phyloP scores from a whole-genome alignment of 805 yeast species.

The Lipomyces chichibuensis region DNA sequence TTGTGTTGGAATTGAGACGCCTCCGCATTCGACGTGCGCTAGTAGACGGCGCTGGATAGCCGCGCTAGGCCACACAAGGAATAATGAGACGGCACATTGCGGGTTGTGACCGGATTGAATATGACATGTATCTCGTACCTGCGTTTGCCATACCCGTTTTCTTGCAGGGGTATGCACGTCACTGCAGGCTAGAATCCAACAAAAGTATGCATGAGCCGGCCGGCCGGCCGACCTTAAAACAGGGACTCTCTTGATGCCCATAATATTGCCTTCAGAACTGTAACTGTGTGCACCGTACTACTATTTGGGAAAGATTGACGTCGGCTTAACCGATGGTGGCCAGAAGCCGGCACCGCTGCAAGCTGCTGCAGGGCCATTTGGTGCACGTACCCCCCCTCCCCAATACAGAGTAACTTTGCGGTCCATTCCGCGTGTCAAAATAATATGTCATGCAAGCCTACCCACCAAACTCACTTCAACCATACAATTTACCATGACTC shows the following conservation, averaged over 20 bases:
- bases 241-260: too few species aligned
- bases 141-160: background rate
- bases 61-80: background rate
- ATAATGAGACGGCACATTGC: background rate
- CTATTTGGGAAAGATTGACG: background rate
- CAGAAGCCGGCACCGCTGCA: background rate
- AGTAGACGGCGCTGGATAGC: background rate
- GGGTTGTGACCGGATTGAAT: background rate
- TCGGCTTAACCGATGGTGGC: background rate
- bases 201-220: background rate
- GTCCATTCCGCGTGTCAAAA: background rate
- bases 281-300: background rate
- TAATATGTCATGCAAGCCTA: background rate
- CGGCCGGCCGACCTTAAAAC: too few species aligned
- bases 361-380: background rate
- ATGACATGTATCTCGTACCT: conserved; percentile 1
- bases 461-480: background rate
- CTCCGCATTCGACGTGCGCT: background rate
- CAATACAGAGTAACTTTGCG: background rate
- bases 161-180: background rate
- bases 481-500: background rate
- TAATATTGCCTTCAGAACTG: too few species aligned
- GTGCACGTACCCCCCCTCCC: background rate
- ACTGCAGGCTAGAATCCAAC: background rate
- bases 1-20: too few species aligned